phyloP scores from a whole-genome alignment of 148 eudicot species.

The Gaultheria prostrata region DNA sequence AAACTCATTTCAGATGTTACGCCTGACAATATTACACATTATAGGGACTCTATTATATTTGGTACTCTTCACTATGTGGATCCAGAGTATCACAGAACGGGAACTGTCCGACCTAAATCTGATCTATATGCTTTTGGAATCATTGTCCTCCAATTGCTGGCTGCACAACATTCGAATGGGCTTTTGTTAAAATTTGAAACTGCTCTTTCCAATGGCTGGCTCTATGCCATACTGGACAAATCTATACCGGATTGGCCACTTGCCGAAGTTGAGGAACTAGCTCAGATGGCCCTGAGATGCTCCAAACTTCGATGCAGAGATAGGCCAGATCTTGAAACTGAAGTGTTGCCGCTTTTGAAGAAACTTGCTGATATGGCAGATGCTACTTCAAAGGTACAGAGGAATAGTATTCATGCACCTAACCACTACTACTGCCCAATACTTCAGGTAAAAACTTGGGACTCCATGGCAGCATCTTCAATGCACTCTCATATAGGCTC shows the following conservation, averaged over 20 bases:
- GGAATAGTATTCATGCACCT: conserved; percentile 39
- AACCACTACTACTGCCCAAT: conserved; percentile 82
- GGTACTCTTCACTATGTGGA: conserved; percentile 70
- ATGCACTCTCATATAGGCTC: not conserved
- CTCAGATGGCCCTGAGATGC: conserved; percentile 60
- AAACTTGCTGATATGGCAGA: conserved; percentile 70
- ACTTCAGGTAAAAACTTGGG: conserved; percentile 37
- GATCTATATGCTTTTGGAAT: conserved; percentile 80
- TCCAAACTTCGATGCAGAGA: conserved; percentile 74
- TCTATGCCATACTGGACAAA: conserved; percentile 54
- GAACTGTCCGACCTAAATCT: conserved; percentile 72
- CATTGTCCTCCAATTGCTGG: conserved; percentile 58
- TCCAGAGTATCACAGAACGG: conserved; percentile 85
- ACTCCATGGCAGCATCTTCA: not conserved
- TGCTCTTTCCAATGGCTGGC: conserved; percentile 44
- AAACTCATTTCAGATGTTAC: conserved; percentile 52
- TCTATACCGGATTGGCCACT: conserved; percentile 67
- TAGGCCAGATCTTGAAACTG: conserved; percentile 80
- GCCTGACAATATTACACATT: conserved; percentile 59
- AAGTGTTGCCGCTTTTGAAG: conserved; percentile 60
- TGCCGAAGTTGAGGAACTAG: conserved; percentile 54
- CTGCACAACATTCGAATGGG: conserved; percentile 64
- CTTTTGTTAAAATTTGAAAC: conserved; percentile 55
- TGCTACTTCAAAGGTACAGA: conserved; percentile 37
- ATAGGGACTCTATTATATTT: conserved; percentile 51